phyloP scores from a whole-genome alignment of 176 grass and related monocot species.

The Stipa capillata region DNA sequence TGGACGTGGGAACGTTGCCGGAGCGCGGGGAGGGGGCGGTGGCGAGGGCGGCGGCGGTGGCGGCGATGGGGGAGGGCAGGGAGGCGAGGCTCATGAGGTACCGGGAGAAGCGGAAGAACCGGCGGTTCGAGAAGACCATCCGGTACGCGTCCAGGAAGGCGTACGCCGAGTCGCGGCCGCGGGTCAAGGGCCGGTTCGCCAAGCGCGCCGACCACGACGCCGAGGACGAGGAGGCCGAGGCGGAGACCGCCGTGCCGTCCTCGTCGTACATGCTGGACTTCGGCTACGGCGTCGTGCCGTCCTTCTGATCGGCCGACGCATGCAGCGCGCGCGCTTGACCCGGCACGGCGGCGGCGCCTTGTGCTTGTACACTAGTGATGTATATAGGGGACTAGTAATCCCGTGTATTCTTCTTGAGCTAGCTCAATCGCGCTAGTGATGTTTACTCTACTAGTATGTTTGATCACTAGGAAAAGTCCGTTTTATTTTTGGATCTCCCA shows the following conservation, averaged over 20 bases:
- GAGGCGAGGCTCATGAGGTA: constrained; percentile 85
- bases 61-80: constrained; percentile 38
- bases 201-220: constrained; percentile 46
- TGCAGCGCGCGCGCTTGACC: no score
- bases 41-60: no score
- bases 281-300: constrained; percentile 76
- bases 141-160: constrained; percentile 91
- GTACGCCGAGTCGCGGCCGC: constrained; percentile 78
- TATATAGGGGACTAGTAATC: constrained; percentile 14
- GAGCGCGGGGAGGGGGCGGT: no score
- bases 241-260: constrained; percentile 26
- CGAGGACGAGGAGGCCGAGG: constrained; percentile 26
- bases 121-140: constrained; percentile 94
- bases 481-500: neutral
- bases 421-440: constrained; percentile 1
- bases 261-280: constrained; percentile 58
- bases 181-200: constrained; percentile 84
- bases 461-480: neutral
- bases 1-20: constrained; percentile 55
- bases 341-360: neutral
- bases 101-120: constrained; percentile 85
- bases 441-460: neutral
- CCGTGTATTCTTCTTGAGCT: constrained; percentile 25
- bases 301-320: constrained; percentile 28
- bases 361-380: constrained; percentile 3